Evolutionary conservation across 345 rosid genomes (phyloP), one percentile per base, ranked within the genome.

Genomic region (Diplotaxis tenuifolia): DNA sequence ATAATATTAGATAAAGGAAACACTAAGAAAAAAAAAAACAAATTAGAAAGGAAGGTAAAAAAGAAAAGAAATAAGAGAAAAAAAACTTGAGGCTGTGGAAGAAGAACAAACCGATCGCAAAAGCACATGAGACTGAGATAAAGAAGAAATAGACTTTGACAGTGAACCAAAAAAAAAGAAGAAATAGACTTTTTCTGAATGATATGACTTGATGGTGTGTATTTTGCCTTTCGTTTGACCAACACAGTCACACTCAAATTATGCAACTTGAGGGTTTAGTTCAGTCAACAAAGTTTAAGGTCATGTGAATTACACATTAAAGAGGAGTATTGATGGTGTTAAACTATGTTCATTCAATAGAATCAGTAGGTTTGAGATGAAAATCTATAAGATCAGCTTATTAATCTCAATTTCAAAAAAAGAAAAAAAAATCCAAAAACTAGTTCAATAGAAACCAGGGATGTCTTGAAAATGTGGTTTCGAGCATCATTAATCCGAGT

Each of bases 21-120:
- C 80, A 77, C 75, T 76, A 76, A 57, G 70, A 25, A 70, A 68
- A 75, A 68, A 27, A 65, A 70, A 76, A 70, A 75, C 67, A 76
- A 65, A 65, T 10, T 57, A 22, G 61, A 62, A 47, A 47, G 25
- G 36, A 61, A 70, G 47, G 67, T 40, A 38, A 32, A 62, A n/a
- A 55, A 62, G 32, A 62, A 34, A 36, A 23, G 15, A 69, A 57
- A 3, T 40, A 12, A 59, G 27, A 32, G 18, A 62, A 14, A 18
- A 52, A 18, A 5, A 54, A 21, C 16, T 62, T 47, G 56, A 57
- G 47, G 54, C 60, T 63, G 65, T 75, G 34, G 59, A 58, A 62
- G 75, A 73, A 71, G 78, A 73, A 68, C 58, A 72, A 62, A 55
- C 50, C 15, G 45, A 54, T n/a, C n/a, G 78, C 68, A 78, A 67